Conservation (phyloP, 768 basidiomycete species). For the Xerocomus potaroensis region DNA sequence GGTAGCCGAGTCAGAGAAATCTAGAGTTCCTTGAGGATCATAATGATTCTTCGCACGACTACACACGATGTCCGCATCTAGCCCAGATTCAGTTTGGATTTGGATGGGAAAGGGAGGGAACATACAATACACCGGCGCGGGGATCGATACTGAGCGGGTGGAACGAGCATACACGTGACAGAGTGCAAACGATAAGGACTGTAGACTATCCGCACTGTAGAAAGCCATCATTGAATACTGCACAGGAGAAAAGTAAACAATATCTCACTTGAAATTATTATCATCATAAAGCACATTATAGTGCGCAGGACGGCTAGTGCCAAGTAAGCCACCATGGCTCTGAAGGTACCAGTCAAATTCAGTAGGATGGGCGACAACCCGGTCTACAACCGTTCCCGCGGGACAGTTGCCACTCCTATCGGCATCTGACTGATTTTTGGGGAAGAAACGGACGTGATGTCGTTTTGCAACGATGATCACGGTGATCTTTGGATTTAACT, state of each 20-base stretch:
- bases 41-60: constrained; percentile 79
- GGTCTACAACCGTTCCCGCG: constrained; percentile 77
- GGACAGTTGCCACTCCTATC: constrained; percentile 71
- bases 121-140: constrained; percentile 79
- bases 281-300: constrained; percentile 45
- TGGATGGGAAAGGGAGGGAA: neutral
- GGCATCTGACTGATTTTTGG: constrained; percentile 37
- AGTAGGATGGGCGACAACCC: constrained; percentile 61
- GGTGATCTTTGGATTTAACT: constrained; percentile 64
- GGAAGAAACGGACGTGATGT: constrained; percentile 51
- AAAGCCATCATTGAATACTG: constrained; percentile 8
- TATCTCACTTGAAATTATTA: constrained; percentile 53
- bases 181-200: constrained; percentile 66
- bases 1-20: constrained; percentile 59
- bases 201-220: constrained; percentile 59
- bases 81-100: neutral
- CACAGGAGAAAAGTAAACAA: neutral
- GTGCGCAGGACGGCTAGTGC: constrained; percentile 68
- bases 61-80: constrained; percentile 77
- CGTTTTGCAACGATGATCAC: constrained; percentile 75
- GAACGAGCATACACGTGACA: constrained; percentile 80
- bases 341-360: constrained; percentile 79
- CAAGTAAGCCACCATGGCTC: constrained; percentile 72
- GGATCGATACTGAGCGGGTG: constrained; percentile 78
- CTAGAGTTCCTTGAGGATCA: constrained; percentile 53